Evolutionary conservation across 768 basidiomycete genomes (phyloP).

Genomic region (Botryobasidium botryosum): DNA sequence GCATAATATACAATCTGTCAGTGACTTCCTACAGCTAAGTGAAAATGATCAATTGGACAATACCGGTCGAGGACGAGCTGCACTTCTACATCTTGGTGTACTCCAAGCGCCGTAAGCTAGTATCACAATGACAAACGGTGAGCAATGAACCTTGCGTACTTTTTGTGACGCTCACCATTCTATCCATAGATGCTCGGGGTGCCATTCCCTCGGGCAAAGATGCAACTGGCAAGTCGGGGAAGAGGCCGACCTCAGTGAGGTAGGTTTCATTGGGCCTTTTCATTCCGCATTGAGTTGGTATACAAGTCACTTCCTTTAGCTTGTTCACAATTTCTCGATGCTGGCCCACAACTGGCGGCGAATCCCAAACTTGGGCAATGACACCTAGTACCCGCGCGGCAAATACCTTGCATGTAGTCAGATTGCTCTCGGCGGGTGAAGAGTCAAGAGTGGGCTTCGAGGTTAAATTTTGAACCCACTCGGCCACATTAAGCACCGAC

Average conservation of each 20-base stretch:
- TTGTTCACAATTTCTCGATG: slow-evolving; percentile 49
- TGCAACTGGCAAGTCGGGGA: slow-evolving; percentile 76
- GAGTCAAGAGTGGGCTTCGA: slow-evolving; percentile 26
- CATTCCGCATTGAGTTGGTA: slow-evolving; percentile 63
- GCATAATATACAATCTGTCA: background rate
- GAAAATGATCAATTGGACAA: background rate
- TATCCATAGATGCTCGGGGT: slow-evolving; percentile 54
- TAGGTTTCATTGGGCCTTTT: slow-evolving; percentile 57
- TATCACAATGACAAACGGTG: slow-evolving; percentile 14
- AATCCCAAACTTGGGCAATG: no score
- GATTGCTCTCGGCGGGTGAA: slow-evolving; percentile 31
- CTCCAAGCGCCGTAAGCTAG: slow-evolving; percentile 53
- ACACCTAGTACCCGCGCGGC: no score
- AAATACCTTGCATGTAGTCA: no score
- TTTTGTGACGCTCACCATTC: slow-evolving; percentile 21
- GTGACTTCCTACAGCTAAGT: no score
- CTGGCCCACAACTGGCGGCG: slow-evolving; percentile 63
- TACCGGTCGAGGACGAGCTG: slow-evolving; percentile 85
- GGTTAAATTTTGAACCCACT: slow-evolving; percentile 60
- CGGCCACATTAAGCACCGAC: slow-evolving; percentile 53
- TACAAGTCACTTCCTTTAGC: slow-evolving; percentile 61
- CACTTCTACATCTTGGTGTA: slow-evolving; percentile 80
- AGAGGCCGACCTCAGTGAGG: slow-evolving; percentile 76
- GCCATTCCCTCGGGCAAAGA: slow-evolving; percentile 56
- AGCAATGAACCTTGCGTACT: no score